Evolutionary conservation across 495 filamentous ascomycete genomes (phyloP), one percentile per base, ranked within the genome.

Genomic region (Neurospora tetraspora): DNA sequence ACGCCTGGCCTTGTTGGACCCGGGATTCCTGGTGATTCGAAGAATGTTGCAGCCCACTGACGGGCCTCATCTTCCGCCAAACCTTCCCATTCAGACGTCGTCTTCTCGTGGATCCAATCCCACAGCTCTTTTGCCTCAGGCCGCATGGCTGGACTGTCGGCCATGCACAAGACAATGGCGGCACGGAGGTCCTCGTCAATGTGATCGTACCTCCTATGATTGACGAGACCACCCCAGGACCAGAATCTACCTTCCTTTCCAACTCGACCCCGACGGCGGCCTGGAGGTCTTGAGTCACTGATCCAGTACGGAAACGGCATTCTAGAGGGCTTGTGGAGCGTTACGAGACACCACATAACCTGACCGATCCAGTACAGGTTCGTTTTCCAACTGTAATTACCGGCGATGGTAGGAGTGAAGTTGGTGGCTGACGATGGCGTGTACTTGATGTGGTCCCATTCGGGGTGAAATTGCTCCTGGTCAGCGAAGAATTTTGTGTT

Each of bases 381-480:
- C 53, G 53, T 65, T 36, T 65, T 65, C 53, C 53, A 65, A 7
- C 12, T 34, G 53, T 65, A 65, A 10, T 31, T 8, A 3, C 53
- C 53, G 53, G 53, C 53, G 7, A 65, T 36, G 14, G 23, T 36
- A 18, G 27, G 27, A 16, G 5, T 34, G 53, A 65, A 34, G 53
- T 36, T 18, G 27, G 6, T 6, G 11, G 53, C 16, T 34, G 23
- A 18, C 6, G 27, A 65, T 16, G 53, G 53, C 4, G 53, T 65
- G 53, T 31, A 36, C 38, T 42, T 45, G n/a, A 70, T 70, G 23
- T 70, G 11, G 20, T 70, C 69, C 69, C 69, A 70, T 42, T 70
- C 69, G 27, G 37, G 27, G 39, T 70, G 69, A 14, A 70, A 70
- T 70, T 70, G 69, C 18, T 70, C 36, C 69, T 70, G 23, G 10